Evolutionary conservation across 495 filamentous ascomycete genomes (phyloP), one percentile per base, ranked within the genome.

Genomic region (Mycothermus thermophilus): DNA sequence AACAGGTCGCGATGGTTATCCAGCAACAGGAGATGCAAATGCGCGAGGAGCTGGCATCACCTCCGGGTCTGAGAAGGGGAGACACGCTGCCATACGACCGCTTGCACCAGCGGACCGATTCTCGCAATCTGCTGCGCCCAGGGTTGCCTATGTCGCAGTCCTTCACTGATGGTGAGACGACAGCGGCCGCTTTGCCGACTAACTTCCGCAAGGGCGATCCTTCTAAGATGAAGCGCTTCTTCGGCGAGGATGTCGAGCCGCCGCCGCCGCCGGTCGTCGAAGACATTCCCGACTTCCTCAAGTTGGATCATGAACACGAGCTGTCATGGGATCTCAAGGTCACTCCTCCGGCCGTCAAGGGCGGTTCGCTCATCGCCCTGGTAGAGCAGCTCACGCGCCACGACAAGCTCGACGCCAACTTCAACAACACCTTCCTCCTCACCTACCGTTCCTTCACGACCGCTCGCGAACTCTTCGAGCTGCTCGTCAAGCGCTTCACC

Each of bases 381-480:
- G 92, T 96, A n/a, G 90, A 96, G 55, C 88, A 94, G 50, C 63
- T 96, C 33, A 96, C 90, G 11, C 74, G 90, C 25, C 90, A 97
- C 50, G 90, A 97, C 63, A 85, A 83, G 50, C 73, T 93, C 2
- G 92, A 97, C 53, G 77, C 84, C n/a, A 80, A 67, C 38, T 96
- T 96, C 57, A 96, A 95, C 63, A 87, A 83, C 48, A 97, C 90
- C 5, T 97, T 97, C 71, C 75, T 97, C 11, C 71, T 96, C 23
- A 97, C 92, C 3, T 97, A 96, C 52, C 74, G 81, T 35, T 97
- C 90, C 2, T 97, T 97, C 48, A 96, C 92, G 0, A 75, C 75
- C 9, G 90, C 88, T 6, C 58, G 75, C 1, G 90, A 96, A 55
- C 66, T 97, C 8, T 96, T 96, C 49, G 85, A 95, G 53, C 69